Conservation (phyloP, 192 early-diverging fungal species). For the Coemansia sp. region DNA sequence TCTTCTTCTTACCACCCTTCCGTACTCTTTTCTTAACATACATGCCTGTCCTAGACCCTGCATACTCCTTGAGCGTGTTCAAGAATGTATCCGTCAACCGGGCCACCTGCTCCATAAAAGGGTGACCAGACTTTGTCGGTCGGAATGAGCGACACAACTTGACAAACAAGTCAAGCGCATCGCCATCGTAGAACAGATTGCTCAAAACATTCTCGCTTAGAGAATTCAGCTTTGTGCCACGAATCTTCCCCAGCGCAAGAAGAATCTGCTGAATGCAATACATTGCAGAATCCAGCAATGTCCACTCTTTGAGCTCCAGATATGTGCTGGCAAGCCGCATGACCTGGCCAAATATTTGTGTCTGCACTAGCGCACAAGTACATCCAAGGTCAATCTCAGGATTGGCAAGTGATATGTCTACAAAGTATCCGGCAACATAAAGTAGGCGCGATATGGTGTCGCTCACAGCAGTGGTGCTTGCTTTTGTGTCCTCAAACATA, state of each 20-base stretch:
- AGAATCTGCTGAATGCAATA: conserved; percentile 51
- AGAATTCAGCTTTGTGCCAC: conserved; percentile 36
- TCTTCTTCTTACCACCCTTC: conserved; percentile 7
- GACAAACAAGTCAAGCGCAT: conserved; percentile 47
- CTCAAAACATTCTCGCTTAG: conserved; percentile 41
- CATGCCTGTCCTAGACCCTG: conserved; percentile 25
- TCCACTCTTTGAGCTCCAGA: conserved; percentile 41
- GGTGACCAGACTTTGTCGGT: conserved; percentile 26
- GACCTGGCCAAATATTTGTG: conserved; percentile 37
- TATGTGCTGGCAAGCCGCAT: conserved; percentile 42
- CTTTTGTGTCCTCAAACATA: conserved; percentile 39
- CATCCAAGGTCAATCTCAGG: conserved; percentile 44
- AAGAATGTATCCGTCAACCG: conserved; percentile 43
- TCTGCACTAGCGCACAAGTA: conserved; percentile 32
- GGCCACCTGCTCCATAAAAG: conserved; percentile 40
- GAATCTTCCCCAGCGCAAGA: conserved; percentile 33
- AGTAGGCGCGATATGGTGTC: conserved; percentile 29
- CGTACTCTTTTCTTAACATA: conserved; percentile 30
- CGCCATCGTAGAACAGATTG: conserved; percentile 54
- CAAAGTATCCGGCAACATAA: conserved; percentile 46
- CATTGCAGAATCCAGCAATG: conserved; percentile 39
- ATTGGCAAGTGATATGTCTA: conserved; percentile 50
- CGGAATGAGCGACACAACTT: conserved; percentile 41
- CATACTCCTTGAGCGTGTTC: conserved; percentile 22
- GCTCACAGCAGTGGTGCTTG: conserved; percentile 18